Conservation (phyloP, 2,329 filamentous ascomycete genomes). For the Ophiobolus disseminans region DNA sequence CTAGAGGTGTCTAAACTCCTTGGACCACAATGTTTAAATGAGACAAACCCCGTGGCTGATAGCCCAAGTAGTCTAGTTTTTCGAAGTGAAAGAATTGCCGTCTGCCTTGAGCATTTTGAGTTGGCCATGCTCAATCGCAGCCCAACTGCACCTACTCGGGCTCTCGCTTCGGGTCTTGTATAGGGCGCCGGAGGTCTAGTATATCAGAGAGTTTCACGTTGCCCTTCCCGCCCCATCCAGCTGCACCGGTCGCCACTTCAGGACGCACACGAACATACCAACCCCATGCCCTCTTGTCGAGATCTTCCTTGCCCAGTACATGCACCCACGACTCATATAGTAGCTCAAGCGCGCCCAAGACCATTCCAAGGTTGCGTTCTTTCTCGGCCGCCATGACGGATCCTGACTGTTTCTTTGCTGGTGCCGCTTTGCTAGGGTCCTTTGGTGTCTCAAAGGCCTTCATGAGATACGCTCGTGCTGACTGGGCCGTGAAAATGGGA, state of each 20-base stretch:
- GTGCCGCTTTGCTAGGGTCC: constrained; percentile 24
- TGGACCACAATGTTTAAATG: too few relatives aligned
- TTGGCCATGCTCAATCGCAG: too few relatives aligned
- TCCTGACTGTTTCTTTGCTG: constrained; percentile 54
- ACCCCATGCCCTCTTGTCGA: constrained; percentile 78
- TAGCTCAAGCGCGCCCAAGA: constrained; percentile 75
- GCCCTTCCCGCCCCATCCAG: constrained; percentile 86
- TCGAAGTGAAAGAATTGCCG: too few relatives aligned
- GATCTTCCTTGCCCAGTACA: constrained; percentile 67
- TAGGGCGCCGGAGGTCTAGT: constrained; percentile 34
- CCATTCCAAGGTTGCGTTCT: constrained; percentile 70
- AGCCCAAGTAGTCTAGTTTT: too few relatives aligned
- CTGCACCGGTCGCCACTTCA: constrained; percentile 74
- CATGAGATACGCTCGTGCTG: constrained; percentile 65
- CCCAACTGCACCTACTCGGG: too few relatives aligned
- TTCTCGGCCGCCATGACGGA: constrained; percentile 65
- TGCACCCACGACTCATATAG: constrained; percentile 76
- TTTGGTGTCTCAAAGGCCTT: constrained; percentile 64
- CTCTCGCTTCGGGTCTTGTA: constrained; percentile 4
- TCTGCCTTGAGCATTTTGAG: too few relatives aligned
- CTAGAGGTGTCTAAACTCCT: too few relatives aligned
- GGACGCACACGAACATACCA: constrained; percentile 84
- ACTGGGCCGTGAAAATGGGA: constrained; percentile 77
- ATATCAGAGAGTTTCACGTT: constrained; percentile 71
- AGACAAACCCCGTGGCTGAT: too few relatives aligned